Base-by-base conservation (phyloP, 2,329 filamentous ascomycete species). In the Stagonosporopsis vannaccii region DNA sequence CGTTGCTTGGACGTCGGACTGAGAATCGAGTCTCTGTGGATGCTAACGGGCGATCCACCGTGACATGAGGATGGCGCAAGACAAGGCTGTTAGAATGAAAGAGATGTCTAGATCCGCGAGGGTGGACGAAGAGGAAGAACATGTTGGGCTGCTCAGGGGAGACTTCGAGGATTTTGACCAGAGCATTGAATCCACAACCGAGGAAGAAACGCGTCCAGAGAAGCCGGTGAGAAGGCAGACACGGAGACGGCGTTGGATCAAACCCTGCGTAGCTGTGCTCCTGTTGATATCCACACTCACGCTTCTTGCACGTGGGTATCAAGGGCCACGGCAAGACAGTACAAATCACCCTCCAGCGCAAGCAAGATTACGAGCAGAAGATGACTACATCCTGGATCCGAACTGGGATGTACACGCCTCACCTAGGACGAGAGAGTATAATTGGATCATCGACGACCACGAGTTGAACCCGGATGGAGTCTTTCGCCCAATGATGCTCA, bases 321-420 rank as follows among this genome's bases (percentile, higher is more conserved):
- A n/a, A n/a, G n/a, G 28, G 6, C 28, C 6, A 30, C 28, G 28
- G 28, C 26, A 28, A 6, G 26, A 28, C n/a, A n/a, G n/a, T n/a
- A n/a, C n/a, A n/a, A n/a, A n/a, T n/a, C n/a, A n/a, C n/a, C n/a
- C n/a, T n/a, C n/a, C n/a, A n/a, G n/a, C n/a, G n/a, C n/a, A n/a
- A n/a, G n/a, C n/a, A n/a, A n/a, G n/a, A n/a, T n/a, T 28, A 28
- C 11, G 11, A 28, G 26, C 11, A 28, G 6, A 11, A 58, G 60
- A 67, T 46, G 68, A 70, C 45, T 78, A 90, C 57, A 71, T 86
- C 4, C 77, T 91, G 15, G 77, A 84, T 46, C 68, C 79, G 0
- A 61, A 75, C 2, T 90, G 88, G 88, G 74, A 88, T 56, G 80
- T 81, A 58, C 41, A 77, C 17, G 80, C 83, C 0, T 62, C 78